These are phyloP conservation scores for Pseudocercospora crystallina DNA, from an alignment of 2,329 filamentous ascomycete genomes.

Conservation along the genomic window DNA sequence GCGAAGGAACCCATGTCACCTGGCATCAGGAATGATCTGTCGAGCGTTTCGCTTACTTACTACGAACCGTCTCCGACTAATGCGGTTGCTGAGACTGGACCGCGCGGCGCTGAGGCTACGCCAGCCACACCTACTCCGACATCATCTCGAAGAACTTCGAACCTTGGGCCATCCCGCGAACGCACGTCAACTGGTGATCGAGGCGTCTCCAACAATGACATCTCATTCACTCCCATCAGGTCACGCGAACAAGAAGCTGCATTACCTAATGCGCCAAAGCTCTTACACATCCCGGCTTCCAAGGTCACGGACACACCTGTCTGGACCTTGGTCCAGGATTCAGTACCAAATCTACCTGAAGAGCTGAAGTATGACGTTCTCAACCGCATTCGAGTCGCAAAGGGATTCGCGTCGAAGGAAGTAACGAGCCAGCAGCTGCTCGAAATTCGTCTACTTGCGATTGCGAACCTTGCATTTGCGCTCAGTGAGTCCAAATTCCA, in stretches of 20 bases:
- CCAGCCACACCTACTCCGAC: constrained; percentile 67
- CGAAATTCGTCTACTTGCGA: constrained; percentile 73
- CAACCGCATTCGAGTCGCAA: constrained; percentile 78
- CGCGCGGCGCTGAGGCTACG: constrained; percentile 41
- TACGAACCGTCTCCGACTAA: constrained; percentile 54
- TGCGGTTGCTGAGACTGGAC: constrained; percentile 28
- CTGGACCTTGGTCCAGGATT: constrained; percentile 44
- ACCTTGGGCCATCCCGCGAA: constrained; percentile 42
- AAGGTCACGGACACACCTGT: constrained; percentile 44
- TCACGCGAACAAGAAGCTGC: constrained; percentile 36
- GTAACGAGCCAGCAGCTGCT: constrained; percentile 73
- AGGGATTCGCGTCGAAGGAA: constrained; percentile 67
- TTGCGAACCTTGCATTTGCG: constrained; percentile 89
- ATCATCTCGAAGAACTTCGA: constrained; percentile 67
- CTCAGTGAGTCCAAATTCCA: constrained; percentile 79
- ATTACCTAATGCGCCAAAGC: constrained; percentile 47
- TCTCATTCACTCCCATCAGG: constrained; percentile 28
- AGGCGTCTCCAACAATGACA: constrained; percentile 25
- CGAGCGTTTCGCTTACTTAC: constrained; percentile 78
- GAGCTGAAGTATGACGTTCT: constrained; percentile 80
- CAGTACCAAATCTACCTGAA: constrained; percentile 63
- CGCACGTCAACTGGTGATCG: constrained; percentile 31
- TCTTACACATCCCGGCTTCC: constrained; percentile 62
- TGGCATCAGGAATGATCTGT: constrained; percentile 67
- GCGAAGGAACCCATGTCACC: constrained; percentile 54